These are phyloP conservation scores for Quercus rubra DNA, from an alignment of 306 rosid species.

Conservation along the genomic window DNA sequence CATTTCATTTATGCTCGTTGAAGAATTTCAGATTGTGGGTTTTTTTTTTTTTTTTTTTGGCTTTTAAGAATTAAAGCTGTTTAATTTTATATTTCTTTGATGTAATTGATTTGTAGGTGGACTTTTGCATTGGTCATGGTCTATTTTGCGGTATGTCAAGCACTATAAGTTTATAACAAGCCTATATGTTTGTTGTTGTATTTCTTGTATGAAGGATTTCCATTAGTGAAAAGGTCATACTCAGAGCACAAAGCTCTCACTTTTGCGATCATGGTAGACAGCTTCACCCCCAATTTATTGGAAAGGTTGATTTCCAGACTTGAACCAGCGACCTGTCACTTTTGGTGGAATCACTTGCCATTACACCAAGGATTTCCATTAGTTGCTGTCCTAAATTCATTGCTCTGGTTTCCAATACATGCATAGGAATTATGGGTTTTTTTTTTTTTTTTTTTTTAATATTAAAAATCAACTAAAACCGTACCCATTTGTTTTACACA, in stretches of 20 bases:
- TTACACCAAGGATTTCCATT: too few species aligned
- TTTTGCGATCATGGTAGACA: too few species aligned
- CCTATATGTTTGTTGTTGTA: background rate
- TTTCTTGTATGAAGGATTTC: background rate
- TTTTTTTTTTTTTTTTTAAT: background rate
- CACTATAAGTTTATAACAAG: background rate
- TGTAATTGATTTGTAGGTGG: conserved; percentile 57
- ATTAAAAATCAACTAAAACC: background rate
- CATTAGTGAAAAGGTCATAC: too few species aligned
- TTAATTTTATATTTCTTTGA: background rate
- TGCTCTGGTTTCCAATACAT: background rate
- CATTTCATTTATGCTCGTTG: too few species aligned
- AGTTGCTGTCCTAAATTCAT: background rate
- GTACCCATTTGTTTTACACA: conserved; percentile 1
- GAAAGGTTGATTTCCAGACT: too few species aligned
- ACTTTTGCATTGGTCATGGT: conserved; percentile 64
- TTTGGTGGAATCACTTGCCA: too few species aligned
- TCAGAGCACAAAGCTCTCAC: too few species aligned
- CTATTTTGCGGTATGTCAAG: conserved; percentile 64
- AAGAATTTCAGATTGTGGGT: too few species aligned
- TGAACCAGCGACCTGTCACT: too few species aligned
- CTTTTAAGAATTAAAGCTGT: too few species aligned
- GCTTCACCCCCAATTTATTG: too few species aligned
- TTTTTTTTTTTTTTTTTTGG: too few species aligned
- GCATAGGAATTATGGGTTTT: background rate